Base-by-base conservation (phyloP, 2,329 filamentous ascomycete species). In the Colletotrichum eremochloae region DNA sequence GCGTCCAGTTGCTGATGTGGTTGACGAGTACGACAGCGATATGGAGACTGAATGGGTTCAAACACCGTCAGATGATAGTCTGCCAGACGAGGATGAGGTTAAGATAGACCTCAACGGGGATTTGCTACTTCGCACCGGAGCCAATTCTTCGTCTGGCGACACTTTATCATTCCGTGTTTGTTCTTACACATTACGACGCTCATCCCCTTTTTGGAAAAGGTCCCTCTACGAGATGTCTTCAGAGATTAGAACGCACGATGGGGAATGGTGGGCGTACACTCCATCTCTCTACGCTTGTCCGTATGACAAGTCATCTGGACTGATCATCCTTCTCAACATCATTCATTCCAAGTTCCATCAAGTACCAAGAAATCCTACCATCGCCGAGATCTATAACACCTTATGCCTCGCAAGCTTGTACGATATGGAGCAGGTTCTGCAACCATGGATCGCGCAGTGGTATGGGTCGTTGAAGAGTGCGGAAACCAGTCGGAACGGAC, bases 371-470 rank as follows among this genome's bases (percentile, higher is more conserved):
- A 29, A 46, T 11, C 62, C 68, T 7, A 40, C 50, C 0, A 42
- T 71, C 11, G n/a, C 57, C 0, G 71, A 71, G n/a, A 38, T 73
- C 2, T 70, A 70, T 36, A 31, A 40, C 50, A 64, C 46, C 9
- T 24, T 73, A n/a, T 71, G 63, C 8, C 50, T 73, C 24, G 71
- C 57, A 24, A 73, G 62, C 62, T 53, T 56, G 40, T 73, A 67
- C 46, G 68, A 71, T 20, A 71, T 67, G 71, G 63, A 66, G 46
- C 48, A 63, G 5, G 63, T 67, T 18, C 63, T 73, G 15, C 71
- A 67, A 20, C 71, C 71, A 1, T 73, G 71, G 71, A 57, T 71
- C n/a, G 36, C 33, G 12, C 56, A 63, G 20, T 73, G 71, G 71
- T 63, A 52, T 29, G 48, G 44, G 12, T 15, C 50, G 5, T 46